phyloP scores from a whole-genome alignment of 192 early-diverging fungal genomes.

The Gaertneriomyces sp. region DNA sequence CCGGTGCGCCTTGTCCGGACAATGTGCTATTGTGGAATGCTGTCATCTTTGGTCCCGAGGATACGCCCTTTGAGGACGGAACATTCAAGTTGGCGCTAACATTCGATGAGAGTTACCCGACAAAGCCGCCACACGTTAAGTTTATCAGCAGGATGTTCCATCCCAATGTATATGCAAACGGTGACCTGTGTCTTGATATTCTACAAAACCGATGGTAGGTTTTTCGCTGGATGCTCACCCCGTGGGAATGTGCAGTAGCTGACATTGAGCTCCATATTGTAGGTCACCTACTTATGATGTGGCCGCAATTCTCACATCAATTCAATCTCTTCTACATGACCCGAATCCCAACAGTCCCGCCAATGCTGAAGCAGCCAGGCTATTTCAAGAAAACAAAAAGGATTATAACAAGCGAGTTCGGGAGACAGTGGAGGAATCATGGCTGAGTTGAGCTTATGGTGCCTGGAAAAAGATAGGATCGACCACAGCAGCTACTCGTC shows the following conservation, averaged over 20 bases:
- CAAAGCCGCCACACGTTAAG: conserved; percentile 92
- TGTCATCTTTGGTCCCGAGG: conserved; percentile 92
- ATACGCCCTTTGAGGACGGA: conserved; percentile 95
- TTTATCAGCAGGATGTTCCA: conserved; percentile 98
- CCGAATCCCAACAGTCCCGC: conserved; percentile 96
- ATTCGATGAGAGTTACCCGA: conserved; percentile 98
- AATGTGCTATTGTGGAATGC: conserved; percentile 99
- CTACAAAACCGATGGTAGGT: conserved; percentile 88
- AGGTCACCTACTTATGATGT: conserved; percentile 36
- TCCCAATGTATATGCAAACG: conserved; percentile 94
- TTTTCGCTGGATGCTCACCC: background rate
- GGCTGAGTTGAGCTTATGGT: conserved; percentile 45
- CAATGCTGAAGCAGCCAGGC: conserved; percentile 90
- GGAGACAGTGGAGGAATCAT: conserved; percentile 86
- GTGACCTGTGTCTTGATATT: conserved; percentile 97
- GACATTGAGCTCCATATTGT: background rate
- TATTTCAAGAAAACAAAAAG: conserved; percentile 90
- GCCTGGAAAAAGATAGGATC: too few species aligned
- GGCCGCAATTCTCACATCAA: conserved; percentile 67
- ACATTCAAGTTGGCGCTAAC: conserved; percentile 91
- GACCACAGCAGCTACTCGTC: too few species aligned
- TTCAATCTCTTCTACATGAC: conserved; percentile 94
- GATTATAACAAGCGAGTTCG: conserved; percentile 88
- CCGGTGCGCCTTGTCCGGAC: conserved; percentile 89
- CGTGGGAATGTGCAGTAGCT: background rate